These are phyloP conservation scores for Glycine tomentella DNA, from an alignment of 306 rosid species.

Conservation along the genomic window DNA sequence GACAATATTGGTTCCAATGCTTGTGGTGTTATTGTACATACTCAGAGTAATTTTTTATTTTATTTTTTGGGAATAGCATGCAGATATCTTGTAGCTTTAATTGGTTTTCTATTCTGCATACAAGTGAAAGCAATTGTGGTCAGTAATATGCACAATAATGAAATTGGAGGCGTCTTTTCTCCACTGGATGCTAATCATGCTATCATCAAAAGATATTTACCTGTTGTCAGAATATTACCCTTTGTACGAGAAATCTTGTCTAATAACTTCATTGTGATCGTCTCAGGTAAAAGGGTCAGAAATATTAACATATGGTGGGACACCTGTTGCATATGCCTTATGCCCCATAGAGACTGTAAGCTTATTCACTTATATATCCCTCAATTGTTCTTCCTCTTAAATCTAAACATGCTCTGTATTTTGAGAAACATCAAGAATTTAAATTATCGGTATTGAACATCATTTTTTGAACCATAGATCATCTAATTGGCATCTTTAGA, in stretches of 20 bases:
- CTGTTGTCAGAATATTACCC: conserved; percentile 19
- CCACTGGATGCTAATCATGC: not conserved
- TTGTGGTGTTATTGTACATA: not conserved
- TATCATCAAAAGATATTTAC: conserved; percentile 33
- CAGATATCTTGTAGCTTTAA: conserved; percentile 17
- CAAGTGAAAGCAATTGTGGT: not conserved
- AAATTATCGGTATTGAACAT: conserved; percentile 14
- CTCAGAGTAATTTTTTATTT: conserved; percentile 1
- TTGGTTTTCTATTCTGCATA: conserved; percentile 7
- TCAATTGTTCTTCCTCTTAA: conserved; percentile 32
- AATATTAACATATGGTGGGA: conserved; percentile 67
- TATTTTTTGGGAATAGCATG: not conserved
- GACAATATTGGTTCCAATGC: conserved; percentile 5
- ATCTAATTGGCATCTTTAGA: conserved; percentile 37
- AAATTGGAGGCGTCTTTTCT: conserved; percentile 12
- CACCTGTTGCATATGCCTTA: conserved; percentile 81
- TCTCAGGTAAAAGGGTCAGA: conserved; percentile 92
- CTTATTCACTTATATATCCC: conserved; percentile 36
- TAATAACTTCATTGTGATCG: conserved; percentile 26
- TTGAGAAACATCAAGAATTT: conserved; percentile 24
- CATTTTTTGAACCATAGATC: conserved; percentile 17
- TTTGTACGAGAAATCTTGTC: conserved; percentile 13
- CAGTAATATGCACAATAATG: not conserved
- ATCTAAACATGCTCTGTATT: conserved; percentile 28
- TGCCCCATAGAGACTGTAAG: conserved; percentile 81